phyloP scores from a whole-genome alignment of 1,139 yeast species.

The Geotrichum restrictum region DNA sequence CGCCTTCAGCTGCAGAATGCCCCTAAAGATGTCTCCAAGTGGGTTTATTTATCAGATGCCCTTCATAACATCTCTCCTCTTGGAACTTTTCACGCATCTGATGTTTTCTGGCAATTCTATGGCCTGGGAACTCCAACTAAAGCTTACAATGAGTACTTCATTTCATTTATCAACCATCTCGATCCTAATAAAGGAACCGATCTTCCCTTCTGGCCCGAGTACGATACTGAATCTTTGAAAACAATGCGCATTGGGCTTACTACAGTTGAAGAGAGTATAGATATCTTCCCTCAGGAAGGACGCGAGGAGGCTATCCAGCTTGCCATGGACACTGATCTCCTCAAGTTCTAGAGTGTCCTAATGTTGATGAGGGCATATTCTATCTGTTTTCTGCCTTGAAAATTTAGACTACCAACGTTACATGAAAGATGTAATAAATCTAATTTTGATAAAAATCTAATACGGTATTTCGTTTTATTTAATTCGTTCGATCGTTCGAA shows the following conservation, averaged over 20 bases:
- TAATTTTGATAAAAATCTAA: no score
- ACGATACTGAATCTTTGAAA: conserved; percentile 37
- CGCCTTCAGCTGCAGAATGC: conserved; percentile 15
- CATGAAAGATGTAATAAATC: no score
- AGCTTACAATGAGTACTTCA: conserved; percentile 24
- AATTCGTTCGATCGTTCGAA: no score
- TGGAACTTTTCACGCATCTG: conserved; percentile 26
- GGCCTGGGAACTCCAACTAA: conserved; percentile 4
- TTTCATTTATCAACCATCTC: conserved; percentile 26
- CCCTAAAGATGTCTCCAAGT: conserved; percentile 8
- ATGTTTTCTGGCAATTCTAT: conserved; percentile 18
- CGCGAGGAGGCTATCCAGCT: background rate
- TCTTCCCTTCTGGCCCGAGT: conserved; percentile 22
- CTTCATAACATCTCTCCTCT: conserved; percentile 23
- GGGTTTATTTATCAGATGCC: conserved; percentile 20
- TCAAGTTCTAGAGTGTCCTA: background rate
- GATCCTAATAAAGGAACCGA: conserved; percentile 24
- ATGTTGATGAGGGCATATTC: no score
- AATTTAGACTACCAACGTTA: no score
- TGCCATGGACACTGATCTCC: background rate
- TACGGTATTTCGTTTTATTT: no score
- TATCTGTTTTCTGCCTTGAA: no score
- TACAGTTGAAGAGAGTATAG: conserved; percentile 16
- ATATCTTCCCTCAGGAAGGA: background rate
- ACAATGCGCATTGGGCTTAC: conserved; percentile 4